Percentiles rank a stretch among this genome's conserved stretches.
Conservation (phyloP, 2,329 filamentous ascomycete species). For the Didymella arachidicola region DNA sequence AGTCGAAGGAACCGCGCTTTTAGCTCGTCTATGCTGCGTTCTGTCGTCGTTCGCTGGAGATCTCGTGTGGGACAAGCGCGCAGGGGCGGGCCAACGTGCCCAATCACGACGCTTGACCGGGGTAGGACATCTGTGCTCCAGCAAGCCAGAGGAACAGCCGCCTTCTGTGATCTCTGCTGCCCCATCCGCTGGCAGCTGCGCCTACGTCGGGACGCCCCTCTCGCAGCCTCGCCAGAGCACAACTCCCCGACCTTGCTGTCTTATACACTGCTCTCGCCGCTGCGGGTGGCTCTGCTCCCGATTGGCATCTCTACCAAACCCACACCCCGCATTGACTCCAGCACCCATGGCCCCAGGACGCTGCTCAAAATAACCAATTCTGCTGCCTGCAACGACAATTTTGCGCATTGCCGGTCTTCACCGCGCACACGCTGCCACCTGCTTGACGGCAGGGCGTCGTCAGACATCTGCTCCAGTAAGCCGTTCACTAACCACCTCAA, state of each 20-base stretch:
- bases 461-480: slow-evolving; percentile 4
- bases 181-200: slow-evolving; percentile 40
- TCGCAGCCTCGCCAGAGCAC: slow-evolving; percentile 29
- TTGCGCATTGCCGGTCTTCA: slow-evolving; percentile 9
- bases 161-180: slow-evolving; percentile 34
- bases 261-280: slow-evolving; percentile 46
- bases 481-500: neutral
- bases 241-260: slow-evolving; percentile 29
- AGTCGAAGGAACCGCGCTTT: slow-evolving; percentile 40
- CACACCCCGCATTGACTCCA: slow-evolving; percentile 23
- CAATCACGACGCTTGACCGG: slow-evolving; percentile 26
- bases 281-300: slow-evolving; percentile 36
- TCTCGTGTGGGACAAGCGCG: slow-evolving; percentile 32
- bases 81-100: slow-evolving; percentile 27
- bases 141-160: slow-evolving; percentile 41
- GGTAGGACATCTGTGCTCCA: slow-evolving; percentile 28
- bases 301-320: slow-evolving; percentile 29
- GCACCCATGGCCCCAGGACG: slow-evolving; percentile 14
- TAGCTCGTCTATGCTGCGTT: slow-evolving; percentile 32
- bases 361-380: neutral
- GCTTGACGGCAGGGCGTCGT: slow-evolving; percentile 1
- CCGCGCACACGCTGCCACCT: slow-evolving; percentile 9
- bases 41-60: slow-evolving; percentile 26
- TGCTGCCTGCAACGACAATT: neutral
- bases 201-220: slow-evolving; percentile 41